Conservation (phyloP, 257 asterid genomes). For the Solanum lycopersicoides region DNA sequence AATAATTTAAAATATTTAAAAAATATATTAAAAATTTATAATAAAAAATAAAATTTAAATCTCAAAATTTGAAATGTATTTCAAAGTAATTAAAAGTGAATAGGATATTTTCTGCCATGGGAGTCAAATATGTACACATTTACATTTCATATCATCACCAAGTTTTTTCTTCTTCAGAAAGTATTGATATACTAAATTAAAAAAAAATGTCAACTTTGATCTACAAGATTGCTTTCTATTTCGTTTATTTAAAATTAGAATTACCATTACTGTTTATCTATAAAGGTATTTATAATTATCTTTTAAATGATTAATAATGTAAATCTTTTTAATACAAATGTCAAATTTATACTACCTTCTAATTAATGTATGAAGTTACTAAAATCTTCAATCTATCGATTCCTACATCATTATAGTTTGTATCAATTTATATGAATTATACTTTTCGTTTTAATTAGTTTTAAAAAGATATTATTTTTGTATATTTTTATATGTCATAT, state of each 20-base stretch:
- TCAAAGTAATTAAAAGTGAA: no score
- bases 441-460: no score
- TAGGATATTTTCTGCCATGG: not conserved
- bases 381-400: not conserved
- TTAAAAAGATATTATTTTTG: rapidly evolving
- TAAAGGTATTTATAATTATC: not conserved
- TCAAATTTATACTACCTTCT: no score
- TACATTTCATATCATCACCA: not conserved
- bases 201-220: not conserved
- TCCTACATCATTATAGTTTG: not conserved
- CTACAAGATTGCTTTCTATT: not conserved
- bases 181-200: not conserved
- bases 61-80: no score
- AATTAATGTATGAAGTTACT: not conserved
- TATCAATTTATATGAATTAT: no score
- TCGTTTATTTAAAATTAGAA: not conserved
- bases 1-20: no score
- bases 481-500: no score
- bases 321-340: not conserved
- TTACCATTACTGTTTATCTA: not conserved
- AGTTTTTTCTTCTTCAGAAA: not conserved
- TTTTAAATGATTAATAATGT: not conserved
- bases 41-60: no score
- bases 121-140: not conserved
- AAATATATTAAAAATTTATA: no score